Base-by-base conservation (phyloP, 2,329 filamentous ascomycete genomes). In the Botrytis elliptica region DNA sequence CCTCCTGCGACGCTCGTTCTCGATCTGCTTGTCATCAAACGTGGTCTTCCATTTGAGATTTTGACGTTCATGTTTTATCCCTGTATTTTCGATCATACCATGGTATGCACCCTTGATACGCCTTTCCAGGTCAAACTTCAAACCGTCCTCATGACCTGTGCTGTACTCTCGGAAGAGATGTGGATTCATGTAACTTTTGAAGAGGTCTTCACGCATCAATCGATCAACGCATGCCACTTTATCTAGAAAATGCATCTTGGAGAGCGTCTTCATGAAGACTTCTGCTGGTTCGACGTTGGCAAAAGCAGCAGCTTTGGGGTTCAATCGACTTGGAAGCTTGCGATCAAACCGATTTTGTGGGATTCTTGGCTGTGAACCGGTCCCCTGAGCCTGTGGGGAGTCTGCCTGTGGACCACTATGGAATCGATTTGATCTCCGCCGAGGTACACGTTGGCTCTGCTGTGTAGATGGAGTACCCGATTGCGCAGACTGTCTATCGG, bases 151-250 rank as follows among this genome's bases (percentile, higher is more conserved):
- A 44, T 40, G 38, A 25, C 66, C 66, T 33, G 40, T 20, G 4
- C 44, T 22, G 49, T 57, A 42, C 18, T 44, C 52, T 1, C 2
- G 18, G 8, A 40, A 69, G 2, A 69, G n/a, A n/a, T 69, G 49
- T 33, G 66, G 49, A 7, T 69, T 69, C 36, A 69, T 2, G n/a
- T 69, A 69, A 6, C 57, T 49, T 18, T 57, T 69, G 25, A 69
- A 33, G 22, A 57, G 38, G 3, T 57, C 66, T 16, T 52, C 55
- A 22, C 36, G n/a, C 38, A 69, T 69, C 52, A 69, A 69, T 12
- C 40, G 18, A 18, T 69, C 66, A 25, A 69, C 1, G 42, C 66
- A 69, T 14, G 66, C 66, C 18, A 69, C 9, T 40, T 12, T 42
- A 33, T 69, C 66, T 2, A 69, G 18, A n/a, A 69, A 18, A 29